Conservation (phyloP, 2,329 filamentous ascomycete genomes). For the Lizonia empirigonia region DNA sequence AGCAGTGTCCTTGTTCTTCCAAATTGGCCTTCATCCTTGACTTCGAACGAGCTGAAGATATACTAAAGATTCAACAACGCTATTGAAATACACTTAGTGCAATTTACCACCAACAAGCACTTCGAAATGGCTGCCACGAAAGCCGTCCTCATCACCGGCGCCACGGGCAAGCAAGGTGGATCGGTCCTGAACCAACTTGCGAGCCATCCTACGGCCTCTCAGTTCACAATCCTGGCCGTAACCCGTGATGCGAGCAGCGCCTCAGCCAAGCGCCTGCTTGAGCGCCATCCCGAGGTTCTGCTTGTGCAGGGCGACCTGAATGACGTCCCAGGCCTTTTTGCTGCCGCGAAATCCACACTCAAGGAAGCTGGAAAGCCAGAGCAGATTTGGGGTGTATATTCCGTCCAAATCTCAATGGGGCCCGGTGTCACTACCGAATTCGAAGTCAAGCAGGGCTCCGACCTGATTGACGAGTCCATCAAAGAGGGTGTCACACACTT, state of each 20-base stretch:
- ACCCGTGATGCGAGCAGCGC: conserved; percentile 62
- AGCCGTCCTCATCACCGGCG: conserved; percentile 52
- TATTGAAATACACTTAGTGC: neutral
- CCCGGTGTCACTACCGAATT: conserved; percentile 50
- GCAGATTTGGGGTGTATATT: conserved; percentile 65
- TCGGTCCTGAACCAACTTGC: conserved; percentile 52
- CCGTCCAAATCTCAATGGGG: conserved; percentile 60
- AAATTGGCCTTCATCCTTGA: neutral
- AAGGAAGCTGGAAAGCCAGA: conserved; percentile 40
- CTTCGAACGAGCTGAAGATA: neutral
- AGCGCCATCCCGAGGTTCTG: conserved; percentile 56
- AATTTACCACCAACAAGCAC: conserved; percentile 9
- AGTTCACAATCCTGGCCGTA: conserved; percentile 63
- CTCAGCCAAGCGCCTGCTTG: conserved; percentile 56
- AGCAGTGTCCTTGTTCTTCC: neutral
- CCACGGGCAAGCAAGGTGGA: conserved; percentile 56
- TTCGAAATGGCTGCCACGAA: conserved; percentile 44
- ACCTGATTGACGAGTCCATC: conserved; percentile 63
- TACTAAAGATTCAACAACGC: neutral
- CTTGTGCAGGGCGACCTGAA: conserved; percentile 65
- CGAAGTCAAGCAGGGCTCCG: conserved; percentile 63
- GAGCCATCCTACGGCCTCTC: conserved; percentile 36
- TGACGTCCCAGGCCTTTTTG: conserved; percentile 58
- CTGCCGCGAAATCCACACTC: conserved; percentile 48
- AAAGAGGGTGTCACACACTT: conserved; percentile 63